Conservation (phyloP, 768 basidiomycete genomes). For the Xerocomellus chrysenteron region DNA sequence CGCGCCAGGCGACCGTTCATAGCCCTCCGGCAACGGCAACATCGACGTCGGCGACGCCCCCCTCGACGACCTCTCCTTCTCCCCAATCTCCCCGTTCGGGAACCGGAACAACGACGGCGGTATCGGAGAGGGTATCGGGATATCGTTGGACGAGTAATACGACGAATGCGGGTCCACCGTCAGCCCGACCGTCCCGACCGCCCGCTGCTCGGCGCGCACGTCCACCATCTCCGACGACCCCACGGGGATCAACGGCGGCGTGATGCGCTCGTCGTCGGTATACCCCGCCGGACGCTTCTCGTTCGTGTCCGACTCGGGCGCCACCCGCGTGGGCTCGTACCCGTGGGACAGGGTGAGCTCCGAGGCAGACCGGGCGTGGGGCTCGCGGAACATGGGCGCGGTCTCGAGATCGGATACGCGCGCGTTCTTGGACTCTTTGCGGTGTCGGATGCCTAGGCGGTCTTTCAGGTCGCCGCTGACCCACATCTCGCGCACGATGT, state of each 20-base stretch:
- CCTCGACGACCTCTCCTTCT: constrained; percentile 19
- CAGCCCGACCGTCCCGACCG: constrained; percentile 33
- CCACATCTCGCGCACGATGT: constrained; percentile 93
- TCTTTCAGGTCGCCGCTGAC: constrained; percentile 82
- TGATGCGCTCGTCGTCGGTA: neutral
- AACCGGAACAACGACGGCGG: constrained; percentile 50
- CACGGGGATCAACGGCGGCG: constrained; percentile 10
- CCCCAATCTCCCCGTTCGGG: constrained; percentile 46
- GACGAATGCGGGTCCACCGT: constrained; percentile 45
- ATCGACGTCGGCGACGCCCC: constrained; percentile 8
- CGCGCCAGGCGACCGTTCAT: neutral
- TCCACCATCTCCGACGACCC: constrained; percentile 9
- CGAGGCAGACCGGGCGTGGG: constrained; percentile 63
- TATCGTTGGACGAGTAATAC: constrained; percentile 56
- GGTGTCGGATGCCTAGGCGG: constrained; percentile 67
- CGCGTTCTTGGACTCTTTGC: constrained; percentile 49
- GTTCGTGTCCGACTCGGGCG: constrained; percentile 19
- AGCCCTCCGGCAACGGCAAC: neutral
- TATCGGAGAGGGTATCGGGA: constrained; percentile 57
- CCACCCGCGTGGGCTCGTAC: constrained; percentile 50
- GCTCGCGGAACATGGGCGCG: constrained; percentile 68
- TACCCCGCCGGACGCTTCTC: constrained; percentile 12
- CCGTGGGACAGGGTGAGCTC: constrained; percentile 45
- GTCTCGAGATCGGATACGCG: constrained; percentile 48
- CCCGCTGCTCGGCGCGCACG: constrained; percentile 23